phyloP scores from a whole-genome alignment of 768 basidiomycete genomes.

The Scleroderma citrinum region DNA sequence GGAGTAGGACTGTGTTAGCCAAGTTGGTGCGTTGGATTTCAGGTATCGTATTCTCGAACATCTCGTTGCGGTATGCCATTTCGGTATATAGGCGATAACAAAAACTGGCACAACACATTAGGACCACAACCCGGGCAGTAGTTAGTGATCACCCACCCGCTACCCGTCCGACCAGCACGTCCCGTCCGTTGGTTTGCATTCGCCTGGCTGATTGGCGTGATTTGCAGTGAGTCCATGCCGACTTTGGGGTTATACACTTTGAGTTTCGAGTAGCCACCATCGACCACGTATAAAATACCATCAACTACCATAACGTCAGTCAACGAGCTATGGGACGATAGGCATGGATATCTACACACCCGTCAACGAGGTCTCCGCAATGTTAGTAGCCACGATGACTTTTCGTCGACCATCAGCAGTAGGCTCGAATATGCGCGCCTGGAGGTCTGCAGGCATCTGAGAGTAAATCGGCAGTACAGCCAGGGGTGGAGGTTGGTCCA shows the following conservation, averaged over 20 bases:
- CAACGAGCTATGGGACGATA: neutral
- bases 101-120: conserved; percentile 45
- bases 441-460: conserved; percentile 98
- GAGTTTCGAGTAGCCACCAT: conserved; percentile 94
- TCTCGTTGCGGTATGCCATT: conserved; percentile 92
- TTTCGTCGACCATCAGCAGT: conserved; percentile 92
- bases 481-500: conserved; percentile 85
- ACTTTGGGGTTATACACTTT: conserved; percentile 99
- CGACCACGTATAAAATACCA: conserved; percentile 95
- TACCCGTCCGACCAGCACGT: conserved; percentile 93
- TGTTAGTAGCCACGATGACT: conserved; percentile 98
- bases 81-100: conserved; percentile 98
- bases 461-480: conserved; percentile 98
- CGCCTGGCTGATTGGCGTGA: conserved; percentile 98
- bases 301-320: conserved; percentile 55
- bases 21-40: conserved; percentile 98
- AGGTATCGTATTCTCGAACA: conserved; percentile 94
- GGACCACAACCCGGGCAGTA: neutral
- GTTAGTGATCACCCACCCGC: conserved; percentile 54
- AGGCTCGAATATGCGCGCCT: conserved; percentile 95
- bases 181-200: conserved; percentile 96
- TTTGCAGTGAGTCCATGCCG: conserved; percentile 98
- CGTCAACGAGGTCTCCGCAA: conserved; percentile 96
- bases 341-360: conserved; percentile 40
- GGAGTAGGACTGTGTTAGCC: conserved; percentile 90